Percentiles rank a stretch among this genome's conserved stretches.
Conservation (phyloP, 1,284 basidiomycete species). For the Sporisorium reilianum region DNA sequence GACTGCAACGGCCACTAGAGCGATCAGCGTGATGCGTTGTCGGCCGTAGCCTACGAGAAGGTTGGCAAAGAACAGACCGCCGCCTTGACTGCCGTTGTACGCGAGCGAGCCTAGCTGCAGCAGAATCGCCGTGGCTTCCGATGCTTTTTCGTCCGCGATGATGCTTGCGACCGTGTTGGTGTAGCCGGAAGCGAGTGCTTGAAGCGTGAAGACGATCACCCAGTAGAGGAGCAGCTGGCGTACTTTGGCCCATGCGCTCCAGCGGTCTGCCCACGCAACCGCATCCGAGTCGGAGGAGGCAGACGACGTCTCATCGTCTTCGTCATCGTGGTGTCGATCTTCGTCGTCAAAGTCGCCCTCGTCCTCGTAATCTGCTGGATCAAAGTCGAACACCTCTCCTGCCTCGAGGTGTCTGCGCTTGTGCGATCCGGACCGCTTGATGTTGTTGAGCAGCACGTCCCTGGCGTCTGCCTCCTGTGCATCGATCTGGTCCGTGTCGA, state of each 20-base stretch:
- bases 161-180: constrained; percentile 30
- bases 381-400: constrained; percentile 33
- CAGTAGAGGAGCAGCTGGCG: constrained; percentile 35
- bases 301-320: constrained; percentile 13
- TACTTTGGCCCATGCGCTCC: constrained; percentile 36
- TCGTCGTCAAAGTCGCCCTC: constrained; percentile 22
- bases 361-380: constrained; percentile 40
- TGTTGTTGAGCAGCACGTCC: constrained; percentile 25
- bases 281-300: constrained; percentile 24
- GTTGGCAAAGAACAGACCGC: constrained; percentile 48
- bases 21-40: constrained; percentile 30
- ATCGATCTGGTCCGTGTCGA: constrained; percentile 26
- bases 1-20: constrained; percentile 27
- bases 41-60: constrained; percentile 36
- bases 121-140: neutral
- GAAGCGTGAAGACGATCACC: constrained; percentile 41
- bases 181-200: constrained; percentile 52
- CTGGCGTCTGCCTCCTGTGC: constrained; percentile 17
- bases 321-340: constrained; percentile 12
- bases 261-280: constrained; percentile 47
- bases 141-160: constrained; percentile 17
- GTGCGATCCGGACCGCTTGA: constrained; percentile 20
- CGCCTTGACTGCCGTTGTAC: constrained; percentile 48
- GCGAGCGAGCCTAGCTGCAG: constrained; percentile 29
- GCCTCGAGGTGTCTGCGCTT: constrained; percentile 18